These are phyloP conservation scores for Vitis cinerea DNA, from an alignment of 164 flowering plant genomes.

Conservation along the genomic window DNA sequence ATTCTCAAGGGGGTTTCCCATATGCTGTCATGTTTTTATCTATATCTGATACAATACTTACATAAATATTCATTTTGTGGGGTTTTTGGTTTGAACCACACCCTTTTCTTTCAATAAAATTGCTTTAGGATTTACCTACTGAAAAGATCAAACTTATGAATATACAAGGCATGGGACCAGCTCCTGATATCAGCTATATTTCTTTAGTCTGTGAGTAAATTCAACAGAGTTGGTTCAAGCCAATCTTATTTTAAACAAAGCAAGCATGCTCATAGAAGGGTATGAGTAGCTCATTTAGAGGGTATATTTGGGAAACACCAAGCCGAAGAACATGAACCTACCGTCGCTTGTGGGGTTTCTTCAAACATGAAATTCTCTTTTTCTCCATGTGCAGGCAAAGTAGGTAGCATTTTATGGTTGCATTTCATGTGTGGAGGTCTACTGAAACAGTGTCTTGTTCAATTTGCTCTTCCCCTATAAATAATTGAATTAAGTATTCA, in stretches of 20 bases:
- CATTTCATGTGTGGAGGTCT: background rate
- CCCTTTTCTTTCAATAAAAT: too few relatives aligned
- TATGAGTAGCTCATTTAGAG: constrained; percentile 1
- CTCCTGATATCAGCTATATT: too few relatives aligned
- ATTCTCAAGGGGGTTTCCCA: constrained; percentile 14
- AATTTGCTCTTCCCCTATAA: too few relatives aligned
- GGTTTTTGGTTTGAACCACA: background rate
- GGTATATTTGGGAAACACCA: constrained; percentile 16
- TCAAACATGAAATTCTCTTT: background rate
- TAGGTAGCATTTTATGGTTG: background rate
- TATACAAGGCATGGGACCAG: too few relatives aligned
- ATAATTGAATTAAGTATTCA: too few relatives aligned
- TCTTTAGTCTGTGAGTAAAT: too few relatives aligned
- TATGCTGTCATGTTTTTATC: background rate
- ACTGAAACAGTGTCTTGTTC: background rate
- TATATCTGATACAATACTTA: too few relatives aligned
- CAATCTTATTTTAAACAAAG: too few relatives aligned
- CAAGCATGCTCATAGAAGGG: too few relatives aligned
- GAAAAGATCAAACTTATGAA: too few relatives aligned
- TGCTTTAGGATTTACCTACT: too few relatives aligned
- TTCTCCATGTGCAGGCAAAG: constrained; percentile 24
- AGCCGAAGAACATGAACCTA: constrained; percentile 12
- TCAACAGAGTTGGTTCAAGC: too few relatives aligned
- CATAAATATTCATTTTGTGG: background rate
- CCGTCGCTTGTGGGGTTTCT: constrained; percentile 4